Base-by-base conservation (phyloP, 352 stramenopile genomes). In the Blastocystis sp. region DNA sequence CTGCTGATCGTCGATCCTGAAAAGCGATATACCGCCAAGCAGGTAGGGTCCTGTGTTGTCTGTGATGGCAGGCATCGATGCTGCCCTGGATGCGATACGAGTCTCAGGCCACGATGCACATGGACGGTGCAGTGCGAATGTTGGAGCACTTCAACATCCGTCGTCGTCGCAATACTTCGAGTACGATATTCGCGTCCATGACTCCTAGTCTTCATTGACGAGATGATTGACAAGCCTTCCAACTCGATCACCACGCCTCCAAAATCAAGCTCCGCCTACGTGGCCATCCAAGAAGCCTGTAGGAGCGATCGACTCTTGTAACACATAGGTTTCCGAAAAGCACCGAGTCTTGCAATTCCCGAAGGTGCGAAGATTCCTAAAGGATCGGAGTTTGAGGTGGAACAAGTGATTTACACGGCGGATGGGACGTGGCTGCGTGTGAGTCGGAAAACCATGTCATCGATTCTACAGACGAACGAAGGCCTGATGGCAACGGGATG, bases 1-100 rank as follows among this genome's bases (percentile, higher is more conserved):
- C 95, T 96, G 92, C 90, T 96, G 18, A 91, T 95, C 13, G 93
- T 95, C 9, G 91, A 96, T 68, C 94, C 94, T 20, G 92, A 92
- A n/a, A 90, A 95, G 39, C 92, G 94, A 18, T 94, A 89, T 69
- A 91, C 76, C 20, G 56, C 66, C 9, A 45, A 79, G 41, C 41
- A 91, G 62, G 39, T 91, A 0, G 90, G 13, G 34, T 26, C 3
- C 20, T 70, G 16, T 0, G 6, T 76, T 11, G 9, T 75, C 18
- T 0, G 24, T 47, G n/a, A 18, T 87, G 39, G 11, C 70, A 87
- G 75, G 78, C 78, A 6, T 89, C 63, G 5, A 65, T 79, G 66
- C 43, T 89, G 41, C 41, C 63, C 16, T 89, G 78, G 78, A 89
- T 89, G 78, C 78, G 78, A 4, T 89, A 89, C 50, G 78, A 89